Percentiles rank a stretch among this genome's conserved stretches.
Conservation (phyloP, 1,284 basidiomycete species). For the Thelephora terrestris region DNA sequence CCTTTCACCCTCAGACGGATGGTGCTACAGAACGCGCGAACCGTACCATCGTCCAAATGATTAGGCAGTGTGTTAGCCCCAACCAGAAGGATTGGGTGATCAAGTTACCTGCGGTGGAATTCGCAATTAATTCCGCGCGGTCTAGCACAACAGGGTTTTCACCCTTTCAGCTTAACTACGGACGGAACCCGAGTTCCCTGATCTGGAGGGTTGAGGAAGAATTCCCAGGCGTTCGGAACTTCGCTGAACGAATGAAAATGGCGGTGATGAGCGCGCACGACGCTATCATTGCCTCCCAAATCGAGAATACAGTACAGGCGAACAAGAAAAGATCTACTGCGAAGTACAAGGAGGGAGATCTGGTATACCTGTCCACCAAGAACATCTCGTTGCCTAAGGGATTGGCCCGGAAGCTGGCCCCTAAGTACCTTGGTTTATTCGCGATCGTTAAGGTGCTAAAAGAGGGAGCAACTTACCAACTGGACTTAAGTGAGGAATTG, state of each 20-base stretch:
- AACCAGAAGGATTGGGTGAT: no score
- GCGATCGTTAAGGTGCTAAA: slow-evolving; percentile 3
- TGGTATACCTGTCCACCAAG: no score
- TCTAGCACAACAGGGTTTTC: no score
- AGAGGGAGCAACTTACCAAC: slow-evolving; percentile 9
- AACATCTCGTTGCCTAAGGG: no score
- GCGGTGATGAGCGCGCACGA: not conserved
- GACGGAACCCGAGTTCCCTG: no score
- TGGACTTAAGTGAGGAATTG: slow-evolving; percentile 20
- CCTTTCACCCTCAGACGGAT: slow-evolving; percentile 38
- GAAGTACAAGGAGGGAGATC: slow-evolving; percentile 14
- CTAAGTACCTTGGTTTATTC: slow-evolving; percentile 19
- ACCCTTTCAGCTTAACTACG: no score
- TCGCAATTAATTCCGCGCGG: no score
- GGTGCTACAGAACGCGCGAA: slow-evolving; percentile 36
- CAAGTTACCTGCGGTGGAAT: no score
- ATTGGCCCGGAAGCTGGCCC: slow-evolving; percentile 15
- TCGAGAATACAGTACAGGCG: not conserved
- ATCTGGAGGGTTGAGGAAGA: no score
- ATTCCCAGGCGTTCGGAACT: no score
- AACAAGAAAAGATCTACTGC: slow-evolving; percentile 2
- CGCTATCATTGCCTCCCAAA: not conserved
- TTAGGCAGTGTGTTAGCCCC: slow-evolving; percentile 25
- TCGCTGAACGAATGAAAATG: no score
- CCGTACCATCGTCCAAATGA: slow-evolving; percentile 27